A percentile compares a stretch with the other conserved stretches of the same genome.
These are phyloP conservation scores for Rosa lucieae DNA, from an alignment of 306 rosid species.

Conservation along the genomic window DNA sequence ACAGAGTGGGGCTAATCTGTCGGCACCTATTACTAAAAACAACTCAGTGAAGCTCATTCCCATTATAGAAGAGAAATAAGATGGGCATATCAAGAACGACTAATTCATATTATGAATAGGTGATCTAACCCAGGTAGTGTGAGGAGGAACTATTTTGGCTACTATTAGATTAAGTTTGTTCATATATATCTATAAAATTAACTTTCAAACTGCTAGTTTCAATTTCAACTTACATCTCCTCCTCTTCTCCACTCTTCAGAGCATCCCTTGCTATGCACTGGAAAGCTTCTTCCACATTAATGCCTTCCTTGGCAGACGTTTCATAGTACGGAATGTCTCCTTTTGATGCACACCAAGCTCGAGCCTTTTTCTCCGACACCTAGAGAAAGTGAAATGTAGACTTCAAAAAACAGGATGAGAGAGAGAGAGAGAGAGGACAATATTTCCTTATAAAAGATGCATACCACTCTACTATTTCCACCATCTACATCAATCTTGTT, in stretches of 20 bases:
- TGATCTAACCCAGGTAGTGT: background rate
- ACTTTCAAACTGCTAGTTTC: constrained; percentile 3
- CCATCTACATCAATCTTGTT: constrained; percentile 96
- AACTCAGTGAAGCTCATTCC: background rate
- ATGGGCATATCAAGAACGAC: background rate
- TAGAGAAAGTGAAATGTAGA: constrained; percentile 20
- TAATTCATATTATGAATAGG: background rate
- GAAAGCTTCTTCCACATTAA: constrained; percentile 97
- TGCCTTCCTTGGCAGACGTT: constrained; percentile 98
- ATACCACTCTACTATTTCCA: constrained; percentile 97
- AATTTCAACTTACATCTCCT: constrained; percentile 80
- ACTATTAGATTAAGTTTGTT: background rate
- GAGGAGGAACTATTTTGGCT: background rate
- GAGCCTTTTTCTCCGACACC: constrained; percentile 98
- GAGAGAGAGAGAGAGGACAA: constrained; percentile 5
- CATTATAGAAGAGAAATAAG: background rate
- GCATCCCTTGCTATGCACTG: constrained; percentile 95
- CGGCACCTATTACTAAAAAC: background rate
- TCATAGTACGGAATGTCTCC: constrained; percentile 98
- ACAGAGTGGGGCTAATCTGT: background rate
- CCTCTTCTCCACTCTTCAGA: constrained; percentile 94
- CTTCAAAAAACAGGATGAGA: background rate
- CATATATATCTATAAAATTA: background rate
- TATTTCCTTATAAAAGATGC: constrained; percentile 18
- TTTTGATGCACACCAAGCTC: constrained; percentile 99